Evolutionary conservation across 2,329 filamentous ascomycete species (phyloP).

Genomic region (Cytospora schulzeri): DNA sequence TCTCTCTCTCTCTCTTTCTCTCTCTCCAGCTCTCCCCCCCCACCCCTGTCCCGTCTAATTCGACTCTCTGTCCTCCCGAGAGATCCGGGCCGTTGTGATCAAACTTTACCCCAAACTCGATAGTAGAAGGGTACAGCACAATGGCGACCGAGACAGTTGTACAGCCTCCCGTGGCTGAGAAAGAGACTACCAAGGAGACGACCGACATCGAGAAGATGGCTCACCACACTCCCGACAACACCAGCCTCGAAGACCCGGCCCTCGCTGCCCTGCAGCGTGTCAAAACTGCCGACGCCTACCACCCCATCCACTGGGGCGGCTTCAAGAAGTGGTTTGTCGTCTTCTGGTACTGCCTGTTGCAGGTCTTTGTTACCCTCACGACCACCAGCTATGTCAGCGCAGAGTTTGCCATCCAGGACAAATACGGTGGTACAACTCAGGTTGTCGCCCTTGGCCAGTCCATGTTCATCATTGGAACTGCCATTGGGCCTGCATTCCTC

Average conservation of each 20-base stretch:
- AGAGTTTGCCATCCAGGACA: constrained; percentile 41
- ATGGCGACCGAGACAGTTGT: constrained; percentile 3
- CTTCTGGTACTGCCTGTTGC: constrained; percentile 36
- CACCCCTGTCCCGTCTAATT: too few species aligned
- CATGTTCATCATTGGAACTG: constrained; percentile 46
- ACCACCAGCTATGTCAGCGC: constrained; percentile 44
- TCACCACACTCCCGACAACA: constrained; percentile 16
- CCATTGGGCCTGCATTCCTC: constrained; percentile 44
- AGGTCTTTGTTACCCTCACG: constrained; percentile 42
- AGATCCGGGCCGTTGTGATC: background rate
- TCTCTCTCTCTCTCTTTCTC: too few species aligned
- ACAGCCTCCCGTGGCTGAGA: constrained; percentile 8
- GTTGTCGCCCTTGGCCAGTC: constrained; percentile 44
- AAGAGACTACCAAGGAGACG: constrained; percentile 10
- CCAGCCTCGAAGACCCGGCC: constrained; percentile 29
- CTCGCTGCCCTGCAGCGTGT: constrained; percentile 34
- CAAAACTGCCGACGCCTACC: constrained; percentile 32
- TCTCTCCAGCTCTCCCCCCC: too few species aligned
- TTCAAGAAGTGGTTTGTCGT: constrained; percentile 37
- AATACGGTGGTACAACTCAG: constrained; percentile 41
- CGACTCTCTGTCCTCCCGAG: background rate
- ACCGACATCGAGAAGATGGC: constrained; percentile 23
- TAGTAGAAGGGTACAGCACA: background rate
- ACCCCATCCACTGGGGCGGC: constrained; percentile 36
- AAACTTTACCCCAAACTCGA: background rate